Evolutionary conservation across 176 grass and related monocot genomes (phyloP).

Genomic region (Cenchrus americanus): DNA sequence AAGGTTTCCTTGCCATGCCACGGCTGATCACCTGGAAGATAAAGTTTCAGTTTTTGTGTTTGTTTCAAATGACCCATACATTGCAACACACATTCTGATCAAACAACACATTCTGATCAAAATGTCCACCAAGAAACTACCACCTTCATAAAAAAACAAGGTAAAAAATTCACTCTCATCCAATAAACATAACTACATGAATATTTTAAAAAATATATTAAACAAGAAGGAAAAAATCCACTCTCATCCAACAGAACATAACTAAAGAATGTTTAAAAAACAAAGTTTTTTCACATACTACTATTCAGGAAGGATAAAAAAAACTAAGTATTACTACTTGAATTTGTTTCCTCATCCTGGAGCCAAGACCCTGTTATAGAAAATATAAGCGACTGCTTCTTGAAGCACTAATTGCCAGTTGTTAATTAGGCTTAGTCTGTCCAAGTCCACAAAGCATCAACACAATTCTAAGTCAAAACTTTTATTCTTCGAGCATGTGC

Average conservation of each 20-base stretch:
- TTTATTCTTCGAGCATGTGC: neutral
- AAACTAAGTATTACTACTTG: neutral
- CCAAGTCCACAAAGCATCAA: neutral
- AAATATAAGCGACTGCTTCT: neutral
- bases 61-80: neutral
- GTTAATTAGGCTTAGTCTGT: neutral
- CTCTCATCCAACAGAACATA: neutral
- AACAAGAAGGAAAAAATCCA: neutral
- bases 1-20: constrained; percentile 52
- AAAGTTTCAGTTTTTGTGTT: neutral
- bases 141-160: neutral
- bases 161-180: neutral
- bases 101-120: neutral
- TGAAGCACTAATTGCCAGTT: neutral
- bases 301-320: neutral
- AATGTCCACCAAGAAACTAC: neutral
- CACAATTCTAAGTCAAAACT: neutral
- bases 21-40: constrained; percentile 14
- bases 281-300: neutral
- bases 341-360: constrained; percentile 1
- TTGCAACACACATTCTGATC: neutral
- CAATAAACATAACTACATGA: neutral
- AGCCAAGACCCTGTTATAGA: constrained; percentile 28
- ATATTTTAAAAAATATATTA: constrained; percentile 1
- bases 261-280: constrained; percentile 17